Evolutionary conservation across 176 grass and related monocot species (phyloP), one percentile per base, ranked within the genome.

Genomic region (Bothriochloa decipiens): DNA sequence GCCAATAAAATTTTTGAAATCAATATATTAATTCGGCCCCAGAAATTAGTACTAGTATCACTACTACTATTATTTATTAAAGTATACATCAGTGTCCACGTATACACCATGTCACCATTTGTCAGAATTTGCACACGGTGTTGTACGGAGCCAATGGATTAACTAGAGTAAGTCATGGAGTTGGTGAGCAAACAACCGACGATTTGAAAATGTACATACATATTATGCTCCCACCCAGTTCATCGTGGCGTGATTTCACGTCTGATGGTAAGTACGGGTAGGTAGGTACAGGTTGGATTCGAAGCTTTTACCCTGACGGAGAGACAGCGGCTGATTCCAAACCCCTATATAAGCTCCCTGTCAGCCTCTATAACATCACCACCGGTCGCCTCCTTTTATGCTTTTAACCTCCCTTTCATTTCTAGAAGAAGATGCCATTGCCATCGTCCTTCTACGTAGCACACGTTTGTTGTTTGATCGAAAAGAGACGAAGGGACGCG

Each of bases 281-380:
- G 8, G 55, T 58, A 58, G 52, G 53, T 57, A 28, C 18, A n/a
- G 16, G 60, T 74, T 80, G 23, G 16, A 42, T 55, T 3, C 10
- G 17, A 81, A 68, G 78, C 2, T 76, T 73, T 36, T 35, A 29
- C 14, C 41, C 16, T 41, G 58, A 26, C 22, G 8, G n/a, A 62
- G 57, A 11, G 78, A 82, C 49, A 67, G 57, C 39, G 36, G 57
- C 43, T 32, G 11, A 65, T 67, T 74, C 79, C 74, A 86, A 83
- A 36, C 43, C 11, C 33, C 27, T 75, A 23, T 45, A 7, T 7
- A 23, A 72, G 18, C 32, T 70, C 68, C 20, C 7, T 76, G 74
- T 76, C 46, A 76, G 7, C 29, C 50, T 8, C 17, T 26, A 52
- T 25, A 26, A 10, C 5, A 16, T 25, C 43, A 8, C 3, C 26